Evolutionary conservation across 768 basidiomycete species (phyloP).

Genomic region (Xanthoconium stramineum): DNA sequence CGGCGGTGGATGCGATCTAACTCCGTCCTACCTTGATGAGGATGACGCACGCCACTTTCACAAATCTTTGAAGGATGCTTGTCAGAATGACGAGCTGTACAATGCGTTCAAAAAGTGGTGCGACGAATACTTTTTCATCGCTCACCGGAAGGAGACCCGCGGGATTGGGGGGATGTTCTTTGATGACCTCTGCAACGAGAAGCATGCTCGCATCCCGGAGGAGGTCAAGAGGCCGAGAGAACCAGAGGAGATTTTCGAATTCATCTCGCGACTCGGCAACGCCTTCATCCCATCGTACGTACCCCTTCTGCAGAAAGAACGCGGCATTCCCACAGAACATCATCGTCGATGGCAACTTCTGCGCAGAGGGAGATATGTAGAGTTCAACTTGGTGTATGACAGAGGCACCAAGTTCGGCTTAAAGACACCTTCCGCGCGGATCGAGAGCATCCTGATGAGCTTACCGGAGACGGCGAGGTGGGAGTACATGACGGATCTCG

Average conservation of each 20-base stretch:
- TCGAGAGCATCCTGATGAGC: constrained; percentile 90
- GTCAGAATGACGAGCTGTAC: constrained; percentile 71
- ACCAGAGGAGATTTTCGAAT: constrained; percentile 70
- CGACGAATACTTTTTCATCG: constrained; percentile 94
- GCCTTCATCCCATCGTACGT: constrained; percentile 89
- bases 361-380: constrained; percentile 89
- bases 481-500: constrained; percentile 85
- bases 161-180: constrained; percentile 97
- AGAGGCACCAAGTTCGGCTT: constrained; percentile 87
- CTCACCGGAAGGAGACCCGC: constrained; percentile 81
- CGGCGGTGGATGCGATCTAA: constrained; percentile 93
- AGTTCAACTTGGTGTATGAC: constrained; percentile 89
- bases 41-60: constrained; percentile 91
- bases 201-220: constrained; percentile 59
- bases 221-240: constrained; percentile 48
- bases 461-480: constrained; percentile 83
- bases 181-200: constrained; percentile 77
- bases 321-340: constrained; percentile 56
- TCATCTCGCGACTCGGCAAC: constrained; percentile 68
- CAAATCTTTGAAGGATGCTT: constrained; percentile 66
- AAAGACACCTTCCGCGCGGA: constrained; percentile 78
- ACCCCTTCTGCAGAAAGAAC: constrained; percentile 71
- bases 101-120: constrained; percentile 90
- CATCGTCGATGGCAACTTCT: constrained; percentile 92
- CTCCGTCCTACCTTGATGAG: constrained; percentile 87